phyloP scores from a whole-genome alignment of 73 alveolate genomes.

The Paramecium primaurelia region DNA sequence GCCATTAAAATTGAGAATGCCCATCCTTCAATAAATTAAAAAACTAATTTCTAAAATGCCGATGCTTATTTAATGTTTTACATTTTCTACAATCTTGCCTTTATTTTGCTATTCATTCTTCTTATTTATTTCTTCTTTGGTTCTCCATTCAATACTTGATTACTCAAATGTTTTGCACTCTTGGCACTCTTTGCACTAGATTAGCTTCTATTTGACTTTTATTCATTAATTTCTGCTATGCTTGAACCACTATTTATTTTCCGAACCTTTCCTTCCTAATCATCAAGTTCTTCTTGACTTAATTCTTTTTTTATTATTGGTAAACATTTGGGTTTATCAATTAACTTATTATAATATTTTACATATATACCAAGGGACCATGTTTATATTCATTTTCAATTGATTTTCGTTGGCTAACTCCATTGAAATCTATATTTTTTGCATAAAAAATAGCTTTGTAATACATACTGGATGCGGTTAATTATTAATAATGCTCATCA shows the following conservation, averaged over 20 bases:
- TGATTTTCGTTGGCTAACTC: background rate
- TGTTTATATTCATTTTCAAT: background rate
- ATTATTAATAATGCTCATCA: background rate
- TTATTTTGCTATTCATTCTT: background rate
- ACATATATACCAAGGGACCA: background rate
- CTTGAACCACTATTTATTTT: background rate
- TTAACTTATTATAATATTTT: background rate
- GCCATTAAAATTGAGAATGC: conserved; percentile 67
- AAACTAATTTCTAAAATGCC: background rate
- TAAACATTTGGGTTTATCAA: background rate
- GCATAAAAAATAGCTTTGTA: background rate
- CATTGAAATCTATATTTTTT: background rate
- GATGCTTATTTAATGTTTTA: background rate
- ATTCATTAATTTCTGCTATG: background rate
- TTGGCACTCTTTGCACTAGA: background rate
- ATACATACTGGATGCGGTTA: conserved; percentile 6
- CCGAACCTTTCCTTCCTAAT: background rate
- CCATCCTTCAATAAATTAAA: background rate
- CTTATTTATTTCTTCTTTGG: background rate
- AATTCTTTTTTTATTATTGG: background rate
- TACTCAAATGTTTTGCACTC: background rate
- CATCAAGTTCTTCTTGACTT: background rate
- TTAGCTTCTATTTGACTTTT: background rate
- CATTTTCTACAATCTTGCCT: background rate
- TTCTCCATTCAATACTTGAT: background rate